Percentiles rank a stretch among this genome's conserved stretches.
These are phyloP conservation scores for Singerocomus inundabilis DNA, from an alignment of 1,284 basidiomycete genomes.

Conservation along the genomic window DNA sequence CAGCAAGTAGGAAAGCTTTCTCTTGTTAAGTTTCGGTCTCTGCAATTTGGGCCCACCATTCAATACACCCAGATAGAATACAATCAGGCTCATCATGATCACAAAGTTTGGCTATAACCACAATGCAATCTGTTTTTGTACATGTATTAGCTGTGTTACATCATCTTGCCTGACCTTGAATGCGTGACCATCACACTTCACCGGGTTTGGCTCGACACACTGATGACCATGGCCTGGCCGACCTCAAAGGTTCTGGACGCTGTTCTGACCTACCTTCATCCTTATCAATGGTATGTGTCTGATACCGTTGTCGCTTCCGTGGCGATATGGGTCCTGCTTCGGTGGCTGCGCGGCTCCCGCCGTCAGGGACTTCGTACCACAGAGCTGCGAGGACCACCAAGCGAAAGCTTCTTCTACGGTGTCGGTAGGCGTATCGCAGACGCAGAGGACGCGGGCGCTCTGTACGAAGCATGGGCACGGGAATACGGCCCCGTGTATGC, in stretches of 20 bases:
- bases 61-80: no score
- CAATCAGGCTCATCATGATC: no score
- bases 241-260: not conserved
- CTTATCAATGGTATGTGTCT: not conserved
- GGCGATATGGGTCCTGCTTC: not conserved
- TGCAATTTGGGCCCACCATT: no score
- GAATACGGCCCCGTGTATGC: not conserved
- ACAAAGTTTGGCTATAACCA: no score
- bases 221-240: not conserved
- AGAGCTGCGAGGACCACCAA: constrained; percentile 15
- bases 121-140: no score
- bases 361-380: constrained; percentile 11
- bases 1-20: no score
- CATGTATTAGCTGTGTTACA: no score
- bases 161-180: no score
- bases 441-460: not conserved
- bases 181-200: no score
- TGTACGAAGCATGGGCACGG: constrained; percentile 18
- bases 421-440: not conserved
- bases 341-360: not conserved
- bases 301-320: not conserved
- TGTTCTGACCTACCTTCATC: not conserved
- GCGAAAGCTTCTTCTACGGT: constrained; percentile 16
- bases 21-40: no score
- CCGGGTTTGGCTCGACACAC: no score